A percentile compares a stretch with the other conserved stretches of the same genome.
phyloP scores from a whole-genome alignment of 2,329 filamentous ascomycete genomes.

The Exophiala oligosperma region DNA sequence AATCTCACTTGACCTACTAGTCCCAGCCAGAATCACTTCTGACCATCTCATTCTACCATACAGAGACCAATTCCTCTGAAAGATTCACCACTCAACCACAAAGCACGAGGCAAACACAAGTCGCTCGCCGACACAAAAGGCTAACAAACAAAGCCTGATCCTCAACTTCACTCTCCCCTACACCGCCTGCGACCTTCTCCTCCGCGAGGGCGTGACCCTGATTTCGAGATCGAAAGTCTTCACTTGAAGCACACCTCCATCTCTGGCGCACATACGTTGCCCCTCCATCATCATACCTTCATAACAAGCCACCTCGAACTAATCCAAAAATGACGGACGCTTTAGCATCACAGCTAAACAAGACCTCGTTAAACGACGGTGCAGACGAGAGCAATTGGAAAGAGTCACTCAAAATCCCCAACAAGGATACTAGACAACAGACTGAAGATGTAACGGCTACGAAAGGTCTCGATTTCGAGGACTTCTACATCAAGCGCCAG shows the following conservation, averaged over 20 bases:
- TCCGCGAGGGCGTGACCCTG: not conserved
- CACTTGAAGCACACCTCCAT: not conserved
- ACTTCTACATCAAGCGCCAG: slow-evolving; percentile 92
- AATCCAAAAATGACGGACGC: slow-evolving; percentile 21
- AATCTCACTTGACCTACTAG: not conserved
- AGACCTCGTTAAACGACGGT: slow-evolving; percentile 44
- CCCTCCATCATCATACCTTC: not conserved
- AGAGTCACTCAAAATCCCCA: slow-evolving; percentile 46
- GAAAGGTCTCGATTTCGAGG: slow-evolving; percentile 96
- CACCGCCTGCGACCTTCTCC: not conserved
- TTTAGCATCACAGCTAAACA: slow-evolving; percentile 47
- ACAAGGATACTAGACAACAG: slow-evolving; percentile 51
- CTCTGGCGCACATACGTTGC: not conserved
- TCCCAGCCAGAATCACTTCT: too few species aligned
- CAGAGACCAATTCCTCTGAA: not conserved
- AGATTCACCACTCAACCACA: not conserved
- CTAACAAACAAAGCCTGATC: not conserved
- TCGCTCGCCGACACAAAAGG: not conserved
- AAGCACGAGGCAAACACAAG: not conserved
- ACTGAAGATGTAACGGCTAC: slow-evolving; percentile 89
- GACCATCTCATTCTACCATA: not conserved
- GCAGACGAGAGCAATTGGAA: slow-evolving; percentile 44
- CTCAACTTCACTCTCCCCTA: not conserved
- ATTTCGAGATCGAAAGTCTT: not conserved
- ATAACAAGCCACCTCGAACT: not conserved